Base-by-base conservation (phyloP, 129 eudicot species). In the Helichrysum umbraculigerum region DNA sequence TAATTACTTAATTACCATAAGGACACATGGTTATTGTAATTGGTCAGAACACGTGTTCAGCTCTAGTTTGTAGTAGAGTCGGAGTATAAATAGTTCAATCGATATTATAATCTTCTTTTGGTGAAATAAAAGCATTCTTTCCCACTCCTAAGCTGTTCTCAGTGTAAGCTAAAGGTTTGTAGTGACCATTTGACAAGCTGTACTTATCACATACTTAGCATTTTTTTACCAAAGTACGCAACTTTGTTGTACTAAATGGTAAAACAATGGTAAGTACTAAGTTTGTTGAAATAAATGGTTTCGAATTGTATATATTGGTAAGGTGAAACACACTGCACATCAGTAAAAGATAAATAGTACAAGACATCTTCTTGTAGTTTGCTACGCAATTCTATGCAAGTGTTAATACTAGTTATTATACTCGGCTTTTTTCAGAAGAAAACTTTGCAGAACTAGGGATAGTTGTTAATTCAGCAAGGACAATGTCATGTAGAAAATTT, bases 331-430 rank as follows among this genome's bases (percentile, higher is more conserved):
- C 47, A 41, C 2, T 9, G 14, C 14, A 10, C 8, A 41, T 9
- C 14, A 41, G 14, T 10, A 9, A 41, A 41, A 9, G 8, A 41
- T 41, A 41, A 41, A 9, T 41, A 41, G 47, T 41, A 41, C 47
- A 34, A 1, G 34, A 15, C 63, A 12, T 29, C 7, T 41, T 32
- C 32, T 73, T 17, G 8, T 7, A 50, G 72, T 28, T 20, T 17
- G 14, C 71, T 41, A 9, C 12, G 14, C 47, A 41, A 8, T 41
- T 41, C 47, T 41, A 2, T 41, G 14, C 3, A 41, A 50, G 39
- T n/a, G 74, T 63, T 21, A 54, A 32, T 21, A 60, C 68, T 34
- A 39, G 15, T 57, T 56, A 61, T 51, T 33, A 25, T 32, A 71
- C 47, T 71, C 20, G 3, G 41, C 47, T 9, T 5, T 50, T 70